These are phyloP conservation scores for Globisporangium echinulatum DNA, from an alignment of 352 stramenopile genomes.

Conservation along the genomic window DNA sequence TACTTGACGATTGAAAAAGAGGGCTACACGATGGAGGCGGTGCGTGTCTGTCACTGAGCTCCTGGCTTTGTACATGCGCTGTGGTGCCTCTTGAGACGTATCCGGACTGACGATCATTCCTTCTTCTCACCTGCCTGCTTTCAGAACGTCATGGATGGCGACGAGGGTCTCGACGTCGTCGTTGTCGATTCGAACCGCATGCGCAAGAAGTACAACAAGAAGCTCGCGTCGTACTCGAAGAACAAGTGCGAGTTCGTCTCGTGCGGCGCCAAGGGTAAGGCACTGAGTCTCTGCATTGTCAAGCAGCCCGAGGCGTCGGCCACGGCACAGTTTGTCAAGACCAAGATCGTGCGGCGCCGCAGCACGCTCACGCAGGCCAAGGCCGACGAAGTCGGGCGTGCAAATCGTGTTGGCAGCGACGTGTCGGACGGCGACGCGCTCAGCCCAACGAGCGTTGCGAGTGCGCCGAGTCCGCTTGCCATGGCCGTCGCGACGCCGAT, in stretches of 20 bases:
- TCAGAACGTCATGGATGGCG: constrained; percentile 38
- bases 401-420: constrained; percentile 38
- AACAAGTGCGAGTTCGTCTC: constrained; percentile 49
- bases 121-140: background rate
- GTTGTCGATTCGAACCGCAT: constrained; percentile 76
- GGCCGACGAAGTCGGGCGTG: constrained; percentile 34
- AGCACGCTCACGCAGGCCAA: constrained; percentile 38
- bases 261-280: constrained; percentile 31
- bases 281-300: constrained; percentile 35
- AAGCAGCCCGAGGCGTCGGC: constrained; percentile 20
- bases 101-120: background rate
- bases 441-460: constrained; percentile 36
- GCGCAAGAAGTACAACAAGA: constrained; percentile 61
- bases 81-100: background rate
- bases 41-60: constrained; percentile 6
- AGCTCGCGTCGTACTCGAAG: constrained; percentile 38
- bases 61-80: too few species aligned
- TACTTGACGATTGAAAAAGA: constrained; percentile 59
- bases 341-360: constrained; percentile 35
- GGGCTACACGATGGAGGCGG: constrained; percentile 33
- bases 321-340: constrained; percentile 41
- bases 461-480: constrained; percentile 5
- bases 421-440: constrained; percentile 37
- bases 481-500: background rate
- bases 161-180: constrained; percentile 30